A percentile compares a stretch with the other conserved stretches of the same genome.
phyloP scores from a whole-genome alignment of 148 eudicot species.

The Cornus kousa region DNA sequence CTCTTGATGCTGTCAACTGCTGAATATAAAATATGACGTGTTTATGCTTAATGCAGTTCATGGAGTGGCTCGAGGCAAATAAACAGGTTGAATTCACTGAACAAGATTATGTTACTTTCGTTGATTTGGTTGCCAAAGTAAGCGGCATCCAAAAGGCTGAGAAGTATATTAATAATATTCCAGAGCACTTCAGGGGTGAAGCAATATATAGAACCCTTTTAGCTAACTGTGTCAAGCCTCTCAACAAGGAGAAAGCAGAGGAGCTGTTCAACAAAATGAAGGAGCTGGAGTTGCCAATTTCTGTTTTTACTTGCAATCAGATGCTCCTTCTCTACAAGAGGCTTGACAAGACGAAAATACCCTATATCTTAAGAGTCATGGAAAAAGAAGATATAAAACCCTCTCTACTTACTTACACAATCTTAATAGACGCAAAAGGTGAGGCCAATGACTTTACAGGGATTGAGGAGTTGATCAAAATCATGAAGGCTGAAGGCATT shows the following conservation, averaged over 20 bases:
- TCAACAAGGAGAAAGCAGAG: background rate
- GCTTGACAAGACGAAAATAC: background rate
- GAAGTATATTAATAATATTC: background rate
- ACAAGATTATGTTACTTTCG: background rate
- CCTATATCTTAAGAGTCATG: background rate
- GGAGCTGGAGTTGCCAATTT: background rate
- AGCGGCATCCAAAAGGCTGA: background rate
- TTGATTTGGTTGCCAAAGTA: constrained; percentile 2
- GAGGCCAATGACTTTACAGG: background rate
- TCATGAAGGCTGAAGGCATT: background rate
- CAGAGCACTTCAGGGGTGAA: background rate
- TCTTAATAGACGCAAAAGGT: background rate
- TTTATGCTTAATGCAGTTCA: background rate
- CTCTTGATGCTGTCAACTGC: background rate
- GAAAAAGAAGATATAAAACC: background rate
- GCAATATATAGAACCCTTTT: background rate
- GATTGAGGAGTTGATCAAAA: background rate
- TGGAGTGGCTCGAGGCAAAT: background rate
- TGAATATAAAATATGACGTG: too few species aligned
- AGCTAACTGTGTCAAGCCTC: background rate
- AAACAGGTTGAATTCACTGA: constrained; percentile 1
- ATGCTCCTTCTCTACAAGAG: constrained; percentile 1
- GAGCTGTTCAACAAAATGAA: background rate
- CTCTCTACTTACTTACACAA: background rate
- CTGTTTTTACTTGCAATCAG: background rate